Evolutionary conservation across 75 land plant genomes (phyloP).

Genomic region (Pinus taeda): DNA sequence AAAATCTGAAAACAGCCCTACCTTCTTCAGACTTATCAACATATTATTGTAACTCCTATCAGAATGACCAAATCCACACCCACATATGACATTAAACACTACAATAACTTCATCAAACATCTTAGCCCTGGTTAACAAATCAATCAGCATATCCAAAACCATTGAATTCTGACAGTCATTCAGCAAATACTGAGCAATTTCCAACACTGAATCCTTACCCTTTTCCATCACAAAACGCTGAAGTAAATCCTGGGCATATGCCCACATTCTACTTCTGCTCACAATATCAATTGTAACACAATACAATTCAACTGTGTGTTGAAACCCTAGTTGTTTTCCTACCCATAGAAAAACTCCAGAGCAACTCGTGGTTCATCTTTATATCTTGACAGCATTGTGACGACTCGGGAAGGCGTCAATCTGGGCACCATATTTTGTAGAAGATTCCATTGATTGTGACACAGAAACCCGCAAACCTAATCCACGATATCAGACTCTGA

Average conservation of each 20-base stretch:
- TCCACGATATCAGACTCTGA: not conserved
- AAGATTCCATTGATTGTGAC: not conserved
- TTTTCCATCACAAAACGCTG: not conserved
- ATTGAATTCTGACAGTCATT: not conserved
- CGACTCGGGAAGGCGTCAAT: conserved; percentile 2
- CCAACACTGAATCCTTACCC: conserved; percentile 5
- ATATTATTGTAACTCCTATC: not conserved
- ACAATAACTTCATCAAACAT: conserved; percentile 6
- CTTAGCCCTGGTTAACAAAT: not conserved
- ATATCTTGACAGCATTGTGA: not conserved
- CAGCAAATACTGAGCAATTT: not conserved
- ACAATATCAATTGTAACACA: conserved; percentile 1
- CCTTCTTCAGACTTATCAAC: not conserved
- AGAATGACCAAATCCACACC: conserved; percentile 1
- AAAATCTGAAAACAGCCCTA: conserved; percentile 1
- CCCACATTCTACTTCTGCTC: not conserved
- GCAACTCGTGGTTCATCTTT: not conserved
- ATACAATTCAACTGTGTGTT: conserved; percentile 6
- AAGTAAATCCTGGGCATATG: not conserved
- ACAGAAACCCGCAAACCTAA: not conserved
- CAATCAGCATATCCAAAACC: conserved; percentile 8
- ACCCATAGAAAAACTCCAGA: conserved; percentile 5
- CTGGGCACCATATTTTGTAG: conserved; percentile 4
- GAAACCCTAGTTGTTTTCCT: not conserved
- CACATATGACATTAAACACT: conserved; percentile 1